phyloP scores from a whole-genome alignment of 2,329 filamentous ascomycete genomes.

The Colletotrichum phormii region DNA sequence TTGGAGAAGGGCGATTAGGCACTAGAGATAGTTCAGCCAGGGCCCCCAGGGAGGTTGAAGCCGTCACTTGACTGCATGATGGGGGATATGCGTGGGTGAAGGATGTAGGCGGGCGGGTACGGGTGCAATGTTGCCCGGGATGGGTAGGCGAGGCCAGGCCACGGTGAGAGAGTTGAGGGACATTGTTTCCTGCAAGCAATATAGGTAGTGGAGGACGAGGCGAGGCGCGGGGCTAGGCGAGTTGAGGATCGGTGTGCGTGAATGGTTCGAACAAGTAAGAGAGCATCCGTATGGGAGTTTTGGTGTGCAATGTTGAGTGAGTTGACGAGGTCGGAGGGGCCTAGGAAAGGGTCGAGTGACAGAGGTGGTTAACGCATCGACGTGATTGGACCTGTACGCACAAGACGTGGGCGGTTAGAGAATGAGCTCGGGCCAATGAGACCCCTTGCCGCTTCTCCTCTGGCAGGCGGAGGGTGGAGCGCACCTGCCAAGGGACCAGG shows the following conservation, averaged over 20 bases:
- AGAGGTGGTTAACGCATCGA: conserved; percentile 28
- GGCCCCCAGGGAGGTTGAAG: conserved; percentile 6
- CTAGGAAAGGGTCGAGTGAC: conserved; percentile 44
- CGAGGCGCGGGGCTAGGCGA: conserved; percentile 8
- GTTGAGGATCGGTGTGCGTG: not conserved
- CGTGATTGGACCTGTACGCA: conserved; percentile 43
- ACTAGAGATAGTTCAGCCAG: conserved; percentile 8
- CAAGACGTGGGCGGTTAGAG: conserved; percentile 53
- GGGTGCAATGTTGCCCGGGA: conserved; percentile 19
- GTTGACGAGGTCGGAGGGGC: not conserved
- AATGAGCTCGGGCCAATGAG: conserved; percentile 47
- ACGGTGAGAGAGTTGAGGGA: not conserved
- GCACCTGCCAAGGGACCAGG: conserved; percentile 33
- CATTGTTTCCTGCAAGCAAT: conserved; percentile 30
- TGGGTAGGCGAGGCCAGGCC: not conserved
- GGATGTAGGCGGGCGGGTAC: conserved; percentile 32
- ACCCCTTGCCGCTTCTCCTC: conserved; percentile 41
- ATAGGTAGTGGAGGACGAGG: not conserved
- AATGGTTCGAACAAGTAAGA: not conserved
- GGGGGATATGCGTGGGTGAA: conserved; percentile 26
- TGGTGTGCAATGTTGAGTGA: not conserved
- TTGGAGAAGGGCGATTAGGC: conserved; percentile 8
- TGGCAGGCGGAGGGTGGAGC: conserved; percentile 34
- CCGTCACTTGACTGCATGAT: conserved; percentile 32
- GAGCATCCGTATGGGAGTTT: conserved; percentile 11